Conservation (phyloP, 2,329 filamentous ascomycete genomes). For the Hypoxylon sp. region DNA sequence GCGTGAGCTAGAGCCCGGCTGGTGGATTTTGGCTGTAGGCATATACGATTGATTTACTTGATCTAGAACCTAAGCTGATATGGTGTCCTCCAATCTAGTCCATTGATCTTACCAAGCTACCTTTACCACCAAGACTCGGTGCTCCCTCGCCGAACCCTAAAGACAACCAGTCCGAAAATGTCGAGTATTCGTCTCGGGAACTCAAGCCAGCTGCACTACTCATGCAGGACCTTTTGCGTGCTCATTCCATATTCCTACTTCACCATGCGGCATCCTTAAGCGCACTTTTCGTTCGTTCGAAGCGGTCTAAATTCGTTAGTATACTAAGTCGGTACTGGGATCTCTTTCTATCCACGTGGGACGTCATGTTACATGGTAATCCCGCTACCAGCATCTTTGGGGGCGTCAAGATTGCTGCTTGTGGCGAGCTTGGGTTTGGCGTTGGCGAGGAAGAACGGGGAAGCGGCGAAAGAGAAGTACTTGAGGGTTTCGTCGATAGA, state of each 20-base stretch:
- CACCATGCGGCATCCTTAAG: slow-evolving; percentile 86
- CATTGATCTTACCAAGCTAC: slow-evolving; percentile 82
- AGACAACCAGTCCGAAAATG: slow-evolving; percentile 61
- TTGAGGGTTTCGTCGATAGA: slow-evolving; percentile 86
- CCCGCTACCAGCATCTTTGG: slow-evolving; percentile 84
- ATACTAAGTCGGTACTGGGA: slow-evolving; percentile 88
- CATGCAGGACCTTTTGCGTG: slow-evolving; percentile 83
- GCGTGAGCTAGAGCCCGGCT: slow-evolving; percentile 88
- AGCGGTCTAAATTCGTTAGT: slow-evolving; percentile 77
- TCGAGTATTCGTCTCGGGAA: slow-evolving; percentile 91
- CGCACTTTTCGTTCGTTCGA: slow-evolving; percentile 75
- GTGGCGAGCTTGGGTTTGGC: slow-evolving; percentile 91
- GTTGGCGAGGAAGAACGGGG: slow-evolving; percentile 97
- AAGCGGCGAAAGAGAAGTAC: slow-evolving; percentile 91
- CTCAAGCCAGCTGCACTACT: slow-evolving; percentile 86
- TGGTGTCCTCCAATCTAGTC: slow-evolving; percentile 65
- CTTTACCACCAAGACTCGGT: slow-evolving; percentile 70
- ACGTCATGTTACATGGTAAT: slow-evolving; percentile 90
- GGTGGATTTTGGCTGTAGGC: slow-evolving; percentile 94
- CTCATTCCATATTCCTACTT: slow-evolving; percentile 86
- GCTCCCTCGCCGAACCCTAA: slow-evolving; percentile 55
- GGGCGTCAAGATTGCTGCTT: slow-evolving; percentile 88
- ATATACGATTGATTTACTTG: not conserved
- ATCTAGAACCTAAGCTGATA: slow-evolving; percentile 30
- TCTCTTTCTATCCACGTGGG: slow-evolving; percentile 79